These are phyloP conservation scores for Lupinus albus DNA, from an alignment of 306 rosid genomes.

Conservation along the genomic window DNA sequence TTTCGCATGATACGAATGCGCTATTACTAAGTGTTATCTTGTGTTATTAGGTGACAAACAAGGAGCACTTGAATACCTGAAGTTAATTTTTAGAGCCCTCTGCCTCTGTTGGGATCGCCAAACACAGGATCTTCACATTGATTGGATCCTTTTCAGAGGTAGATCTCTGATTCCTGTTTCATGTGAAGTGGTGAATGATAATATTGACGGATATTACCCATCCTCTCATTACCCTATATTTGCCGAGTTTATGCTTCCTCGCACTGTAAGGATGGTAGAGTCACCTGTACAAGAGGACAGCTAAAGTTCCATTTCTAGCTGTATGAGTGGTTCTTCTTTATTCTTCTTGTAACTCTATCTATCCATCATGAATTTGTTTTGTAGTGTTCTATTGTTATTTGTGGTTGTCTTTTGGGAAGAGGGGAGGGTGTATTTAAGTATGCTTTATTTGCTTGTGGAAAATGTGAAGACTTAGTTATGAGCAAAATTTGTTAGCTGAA, in stretches of 20 bases:
- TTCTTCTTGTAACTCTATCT: constrained; percentile 12
- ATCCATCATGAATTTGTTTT: constrained; percentile 28
- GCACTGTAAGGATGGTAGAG: constrained; percentile 76
- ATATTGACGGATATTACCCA: constrained; percentile 83
- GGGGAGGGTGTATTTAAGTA: constrained; percentile 28
- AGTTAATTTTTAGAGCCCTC: constrained; percentile 88
- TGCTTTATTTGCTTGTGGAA: constrained; percentile 27
- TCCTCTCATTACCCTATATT: constrained; percentile 92
- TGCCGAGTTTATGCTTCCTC: constrained; percentile 95
- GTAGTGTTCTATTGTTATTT: constrained; percentile 24
- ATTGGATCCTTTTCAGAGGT: constrained; percentile 99
- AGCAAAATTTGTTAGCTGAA: constrained; percentile 39
- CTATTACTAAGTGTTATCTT: constrained; percentile 8
- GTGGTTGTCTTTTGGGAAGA: constrained; percentile 13
- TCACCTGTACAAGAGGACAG: constrained; percentile 62
- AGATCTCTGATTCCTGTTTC: constrained; percentile 88
- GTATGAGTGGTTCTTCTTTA: background rate
- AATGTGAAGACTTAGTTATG: background rate
- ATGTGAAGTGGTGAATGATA: constrained; percentile 87
- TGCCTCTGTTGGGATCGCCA: constrained; percentile 99
- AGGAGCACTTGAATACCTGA: constrained; percentile 85
- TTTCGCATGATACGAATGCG: background rate
- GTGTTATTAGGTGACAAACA: constrained; percentile 80
- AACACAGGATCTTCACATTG: constrained; percentile 93
- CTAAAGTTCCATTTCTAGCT: constrained; percentile 35